Evolutionary conservation across 2,329 filamentous ascomycete species (phyloP).

Genomic region (Purpureocillium takamizusanense): DNA sequence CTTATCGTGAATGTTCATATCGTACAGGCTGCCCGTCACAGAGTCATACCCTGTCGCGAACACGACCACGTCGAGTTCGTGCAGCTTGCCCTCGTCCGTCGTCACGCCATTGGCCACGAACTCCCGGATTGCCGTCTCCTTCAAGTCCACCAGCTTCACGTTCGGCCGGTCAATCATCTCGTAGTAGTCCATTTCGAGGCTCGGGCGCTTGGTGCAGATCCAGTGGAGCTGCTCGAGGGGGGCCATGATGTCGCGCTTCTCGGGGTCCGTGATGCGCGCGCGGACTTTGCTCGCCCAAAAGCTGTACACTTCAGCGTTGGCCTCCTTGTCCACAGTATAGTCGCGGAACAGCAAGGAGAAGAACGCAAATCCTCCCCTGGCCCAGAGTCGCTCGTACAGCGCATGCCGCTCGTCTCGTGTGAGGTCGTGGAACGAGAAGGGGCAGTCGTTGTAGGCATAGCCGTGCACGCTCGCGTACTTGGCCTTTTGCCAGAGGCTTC

Average conservation of each 20-base stretch:
- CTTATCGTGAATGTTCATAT: background rate
- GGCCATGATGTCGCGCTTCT: slow-evolving; percentile 33
- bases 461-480: slow-evolving; percentile 4
- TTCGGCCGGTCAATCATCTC: slow-evolving; percentile 36
- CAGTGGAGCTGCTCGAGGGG: slow-evolving; percentile 34
- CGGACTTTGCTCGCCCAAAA: slow-evolving; percentile 39
- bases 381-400: slow-evolving; percentile 34
- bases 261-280: slow-evolving; percentile 32
- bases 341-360: slow-evolving; percentile 30
- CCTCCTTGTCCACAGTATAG: slow-evolving; percentile 26
- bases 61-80: slow-evolving; percentile 24
- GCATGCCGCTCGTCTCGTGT: slow-evolving; percentile 30
- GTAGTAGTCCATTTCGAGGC: slow-evolving; percentile 39
- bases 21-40: background rate
- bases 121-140: slow-evolving; percentile 28
- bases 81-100: slow-evolving; percentile 23
- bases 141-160: slow-evolving; percentile 37
- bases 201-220: slow-evolving; percentile 36
- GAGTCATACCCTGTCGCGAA: background rate
- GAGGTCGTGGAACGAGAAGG: slow-evolving; percentile 8
- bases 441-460: slow-evolving; percentile 5
- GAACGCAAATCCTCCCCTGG: slow-evolving; percentile 35
- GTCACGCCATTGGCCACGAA: slow-evolving; percentile 30
- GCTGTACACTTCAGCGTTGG: slow-evolving; percentile 35
- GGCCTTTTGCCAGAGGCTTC: background rate